Conservation (phyloP, 768 basidiomycete genomes). For the Rhodotorula toruloides region DNA sequence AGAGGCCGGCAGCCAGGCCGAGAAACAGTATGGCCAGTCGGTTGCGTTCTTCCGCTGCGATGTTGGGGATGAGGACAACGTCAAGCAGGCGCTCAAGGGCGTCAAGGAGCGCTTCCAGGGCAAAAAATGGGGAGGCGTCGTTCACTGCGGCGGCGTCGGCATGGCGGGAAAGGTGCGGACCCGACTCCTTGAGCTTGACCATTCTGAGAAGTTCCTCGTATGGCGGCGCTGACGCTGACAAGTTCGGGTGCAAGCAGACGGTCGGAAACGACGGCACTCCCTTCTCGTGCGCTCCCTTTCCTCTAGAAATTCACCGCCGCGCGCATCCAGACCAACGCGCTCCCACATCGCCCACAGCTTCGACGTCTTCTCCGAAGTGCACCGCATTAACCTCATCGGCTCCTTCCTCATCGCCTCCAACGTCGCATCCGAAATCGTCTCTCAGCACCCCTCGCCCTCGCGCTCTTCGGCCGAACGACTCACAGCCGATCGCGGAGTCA, state of each 20-base stretch:
- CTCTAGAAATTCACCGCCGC: background rate
- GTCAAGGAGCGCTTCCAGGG: slow-evolving; percentile 47
- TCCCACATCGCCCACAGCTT: slow-evolving; percentile 29
- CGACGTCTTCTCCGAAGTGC: slow-evolving; percentile 55
- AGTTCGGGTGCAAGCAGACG: slow-evolving; percentile 46
- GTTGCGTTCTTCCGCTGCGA: slow-evolving; percentile 45
- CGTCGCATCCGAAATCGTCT: slow-evolving; percentile 54
- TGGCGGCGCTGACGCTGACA: background rate
- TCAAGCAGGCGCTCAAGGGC: slow-evolving; percentile 44
- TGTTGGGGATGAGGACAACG: slow-evolving; percentile 44
- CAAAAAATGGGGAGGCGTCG: slow-evolving; percentile 56
- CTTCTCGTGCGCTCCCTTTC: slow-evolving; percentile 45
- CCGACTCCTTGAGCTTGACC: background rate
- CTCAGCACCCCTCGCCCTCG: slow-evolving; percentile 40
- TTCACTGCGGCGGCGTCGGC: slow-evolving; percentile 59
- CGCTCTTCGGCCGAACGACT: background rate
- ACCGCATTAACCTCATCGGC: slow-evolving; percentile 57
- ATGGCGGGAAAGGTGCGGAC: slow-evolving; percentile 43
- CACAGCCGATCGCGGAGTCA: slow-evolving; percentile 58
- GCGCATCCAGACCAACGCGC: too few species aligned
- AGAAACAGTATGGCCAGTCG: background rate
- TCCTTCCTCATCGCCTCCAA: slow-evolving; percentile 60
- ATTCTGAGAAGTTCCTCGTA: background rate
- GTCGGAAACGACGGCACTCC: slow-evolving; percentile 53
- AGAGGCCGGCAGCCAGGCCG: background rate